Conservation (phyloP, 1,139 yeast genomes). For the Scheffersomyces illinoinensis region DNA sequence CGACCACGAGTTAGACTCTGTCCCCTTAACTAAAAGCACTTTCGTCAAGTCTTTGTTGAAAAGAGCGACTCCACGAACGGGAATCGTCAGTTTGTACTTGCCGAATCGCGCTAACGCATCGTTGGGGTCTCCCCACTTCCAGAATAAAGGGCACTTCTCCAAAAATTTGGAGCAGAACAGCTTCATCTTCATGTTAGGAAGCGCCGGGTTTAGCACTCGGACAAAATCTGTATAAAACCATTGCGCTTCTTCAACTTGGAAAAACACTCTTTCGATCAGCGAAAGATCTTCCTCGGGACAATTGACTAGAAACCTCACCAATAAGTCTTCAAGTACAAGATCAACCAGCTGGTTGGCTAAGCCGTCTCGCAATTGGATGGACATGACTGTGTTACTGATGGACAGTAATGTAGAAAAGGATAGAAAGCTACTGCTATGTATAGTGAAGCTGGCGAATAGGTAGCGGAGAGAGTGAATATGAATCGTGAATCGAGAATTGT, state of each 20-base stretch:
- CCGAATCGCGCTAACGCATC: slow-evolving; percentile 78
- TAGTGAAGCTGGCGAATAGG: background rate
- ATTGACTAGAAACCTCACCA: slow-evolving; percentile 87
- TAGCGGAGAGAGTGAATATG: slow-evolving; percentile 2
- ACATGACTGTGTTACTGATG: slow-evolving; percentile 32
- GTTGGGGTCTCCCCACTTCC: slow-evolving; percentile 82
- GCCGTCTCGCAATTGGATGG: slow-evolving; percentile 57
- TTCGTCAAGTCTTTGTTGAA: slow-evolving; percentile 72
- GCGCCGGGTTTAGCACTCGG: slow-evolving; percentile 67
- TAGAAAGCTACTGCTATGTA: background rate
- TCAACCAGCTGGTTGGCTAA: slow-evolving; percentile 62
- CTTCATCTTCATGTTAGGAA: slow-evolving; percentile 81
- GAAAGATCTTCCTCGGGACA: slow-evolving; percentile 90
- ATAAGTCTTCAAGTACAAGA: slow-evolving; percentile 79
- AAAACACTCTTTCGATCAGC: slow-evolving; percentile 81
- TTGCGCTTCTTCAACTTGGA: slow-evolving; percentile 97
- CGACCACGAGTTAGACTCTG: slow-evolving; percentile 85
- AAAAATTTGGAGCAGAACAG: slow-evolving; percentile 73
- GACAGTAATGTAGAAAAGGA: background rate
- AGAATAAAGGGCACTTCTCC: slow-evolving; percentile 78
- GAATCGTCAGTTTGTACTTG: slow-evolving; percentile 83
- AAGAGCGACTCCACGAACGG: slow-evolving; percentile 95
- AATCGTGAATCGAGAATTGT: slow-evolving; percentile 2
- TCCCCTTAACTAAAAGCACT: slow-evolving; percentile 80
- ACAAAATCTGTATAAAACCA: slow-evolving; percentile 95